A percentile compares a stretch with the other conserved stretches of the same genome.
phyloP scores from a whole-genome alignment of 129 eudicot species.

The Lactuca saligna region DNA sequence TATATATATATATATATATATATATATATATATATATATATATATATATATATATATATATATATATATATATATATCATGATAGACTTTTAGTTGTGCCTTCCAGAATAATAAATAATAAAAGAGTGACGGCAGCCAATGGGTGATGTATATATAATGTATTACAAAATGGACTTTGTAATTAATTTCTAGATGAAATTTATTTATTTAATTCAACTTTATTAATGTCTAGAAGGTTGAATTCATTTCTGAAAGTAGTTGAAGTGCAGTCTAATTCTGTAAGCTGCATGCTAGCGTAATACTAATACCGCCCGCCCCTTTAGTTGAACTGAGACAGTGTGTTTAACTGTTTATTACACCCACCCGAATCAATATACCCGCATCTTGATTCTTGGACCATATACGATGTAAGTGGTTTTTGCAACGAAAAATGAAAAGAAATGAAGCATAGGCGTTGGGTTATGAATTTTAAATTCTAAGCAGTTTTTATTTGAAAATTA shows the following conservation, averaged over 20 bases:
- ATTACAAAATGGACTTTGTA: conserved; percentile 26
- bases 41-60: background rate
- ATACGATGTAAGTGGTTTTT: too few species aligned
- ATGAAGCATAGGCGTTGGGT: too few species aligned
- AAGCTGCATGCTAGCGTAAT: conserved; percentile 18
- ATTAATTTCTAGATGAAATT: conserved; percentile 18
- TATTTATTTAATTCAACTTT: background rate
- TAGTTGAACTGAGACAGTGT: background rate
- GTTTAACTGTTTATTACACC: background rate
- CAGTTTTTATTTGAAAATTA: too few species aligned
- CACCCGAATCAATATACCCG: too few species aligned
- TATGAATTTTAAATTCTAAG: too few species aligned
- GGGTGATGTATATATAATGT: conserved; percentile 26
- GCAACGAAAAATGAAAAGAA: too few species aligned
- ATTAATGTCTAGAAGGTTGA: conserved; percentile 20
- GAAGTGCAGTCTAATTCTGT: conserved; percentile 24
- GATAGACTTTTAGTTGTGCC: background rate
- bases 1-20: background rate
- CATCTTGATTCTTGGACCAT: background rate
- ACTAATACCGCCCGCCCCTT: conserved; percentile 9
- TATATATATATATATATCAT: background rate
- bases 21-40: background rate
- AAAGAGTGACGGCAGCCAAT: conserved; percentile 15
- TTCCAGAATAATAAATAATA: background rate
- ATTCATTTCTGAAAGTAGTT: conserved; percentile 10